Base-by-base conservation (phyloP, 768 basidiomycete species). In the Phylloporus scabripes region DNA sequence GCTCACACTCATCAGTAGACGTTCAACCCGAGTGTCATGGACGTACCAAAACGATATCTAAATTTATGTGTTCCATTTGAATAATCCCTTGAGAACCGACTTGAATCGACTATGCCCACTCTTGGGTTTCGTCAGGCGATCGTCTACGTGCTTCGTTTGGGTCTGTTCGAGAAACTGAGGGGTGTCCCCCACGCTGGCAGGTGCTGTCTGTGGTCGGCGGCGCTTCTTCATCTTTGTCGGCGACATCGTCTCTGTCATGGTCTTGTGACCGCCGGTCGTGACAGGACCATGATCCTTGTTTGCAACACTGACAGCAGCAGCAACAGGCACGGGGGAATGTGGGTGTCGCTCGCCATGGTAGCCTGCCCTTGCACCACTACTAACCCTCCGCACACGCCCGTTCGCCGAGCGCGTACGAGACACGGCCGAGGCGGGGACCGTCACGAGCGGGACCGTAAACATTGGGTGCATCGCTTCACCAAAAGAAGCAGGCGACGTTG, bases 361-460 rank as follows among this genome's bases (percentile, higher is more conserved):
- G 24, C 37, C 28, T 9, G 23, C 18, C 14, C 28, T 1, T 14
- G 7, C 28, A 29, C 21, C 37, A 15, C 20, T n/a, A 7, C 24
- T 15, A 12, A 5, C 23, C 14, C 9, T 15, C 40, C 15, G 24
- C 40, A 15, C 40, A 26, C 24, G 24, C 5, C 7, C 24, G 12
- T 29, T 12, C 18, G 34, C 23, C 5, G 46, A 40, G 0, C 44
- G 48, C 18, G 38, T 18, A 4, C 34, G 11, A 2, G 32, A 42
- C 11, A 44, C 20, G 4, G 46, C 17, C 11, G 60, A 21, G 18
- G 40, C 24, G 20, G 64, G 59, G 0, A 60, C 15, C 18, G 64
- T 65, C 32, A 63, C 38, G n/a, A 65, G 61, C 9, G 64, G 64
- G 3, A 65, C 54, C 0, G 56, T 57, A 18, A 65, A 67, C 64